These are phyloP conservation scores for Microascus cirrosus DNA, from an alignment of 2,329 filamentous ascomycete species.

Conservation along the genomic window DNA sequence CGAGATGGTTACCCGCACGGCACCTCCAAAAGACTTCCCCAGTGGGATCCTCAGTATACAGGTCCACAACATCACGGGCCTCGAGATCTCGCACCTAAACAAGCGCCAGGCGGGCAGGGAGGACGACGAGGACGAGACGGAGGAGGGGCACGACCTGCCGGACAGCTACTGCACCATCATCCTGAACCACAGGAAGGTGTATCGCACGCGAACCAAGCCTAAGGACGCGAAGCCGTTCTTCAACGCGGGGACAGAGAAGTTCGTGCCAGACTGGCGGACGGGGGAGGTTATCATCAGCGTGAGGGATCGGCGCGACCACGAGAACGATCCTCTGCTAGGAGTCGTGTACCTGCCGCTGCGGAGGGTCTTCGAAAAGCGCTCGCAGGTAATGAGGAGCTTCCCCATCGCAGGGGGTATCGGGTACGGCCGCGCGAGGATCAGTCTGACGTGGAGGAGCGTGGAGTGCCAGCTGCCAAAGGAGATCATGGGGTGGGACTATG, in stretches of 20 bases:
- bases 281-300: conserved; percentile 79
- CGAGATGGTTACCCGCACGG: conserved; percentile 53
- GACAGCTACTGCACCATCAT: conserved; percentile 91
- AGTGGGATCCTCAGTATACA: conserved; percentile 79
- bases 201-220: conserved; percentile 90
- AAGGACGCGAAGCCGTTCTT: conserved; percentile 93
- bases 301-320: conserved; percentile 75
- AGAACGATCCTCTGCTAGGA: conserved; percentile 91
- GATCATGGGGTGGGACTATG: conserved; percentile 89
- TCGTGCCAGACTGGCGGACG: conserved; percentile 87
- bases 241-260: conserved; percentile 89
- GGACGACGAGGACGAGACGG: conserved; percentile 79
- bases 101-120: conserved; percentile 75
- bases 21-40: conserved; percentile 92
- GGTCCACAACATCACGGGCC: conserved; percentile 88
- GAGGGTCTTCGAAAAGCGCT: conserved; percentile 77
- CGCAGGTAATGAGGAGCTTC: conserved; percentile 84
- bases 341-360: conserved; percentile 82
- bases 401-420: conserved; percentile 92
- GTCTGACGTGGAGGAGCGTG: conserved; percentile 78
- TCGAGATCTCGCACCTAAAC: conserved; percentile 74
- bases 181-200: conserved; percentile 78
- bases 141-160: conserved; percentile 74
- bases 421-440: conserved; percentile 82
- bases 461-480: conserved; percentile 75